phyloP scores from a whole-genome alignment of 78 protist species.

The Ministeria vibrans region DNA sequence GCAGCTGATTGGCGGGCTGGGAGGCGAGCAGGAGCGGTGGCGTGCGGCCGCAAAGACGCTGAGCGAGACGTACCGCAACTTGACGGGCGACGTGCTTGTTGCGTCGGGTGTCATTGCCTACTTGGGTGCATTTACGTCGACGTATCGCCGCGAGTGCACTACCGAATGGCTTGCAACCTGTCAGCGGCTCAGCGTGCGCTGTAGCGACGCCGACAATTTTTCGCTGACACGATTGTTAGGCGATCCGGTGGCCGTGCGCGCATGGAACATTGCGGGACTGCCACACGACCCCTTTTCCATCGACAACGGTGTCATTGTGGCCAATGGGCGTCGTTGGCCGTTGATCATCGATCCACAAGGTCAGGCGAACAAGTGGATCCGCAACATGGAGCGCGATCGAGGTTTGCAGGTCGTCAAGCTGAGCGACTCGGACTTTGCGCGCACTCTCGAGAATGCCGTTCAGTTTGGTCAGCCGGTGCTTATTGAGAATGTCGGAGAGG shows the following conservation, averaged over 20 bases:
- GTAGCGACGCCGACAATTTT: background rate
- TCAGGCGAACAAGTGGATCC: conserved; percentile 87
- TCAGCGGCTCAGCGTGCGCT: background rate
- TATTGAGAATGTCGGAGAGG: conserved; percentile 66
- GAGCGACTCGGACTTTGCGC: conserved; percentile 42
- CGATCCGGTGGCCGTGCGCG: conserved; percentile 54
- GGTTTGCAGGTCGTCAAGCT: conserved; percentile 50
- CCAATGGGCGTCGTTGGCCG: conserved; percentile 65
- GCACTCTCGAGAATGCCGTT: conserved; percentile 56
- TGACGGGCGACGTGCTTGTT: conserved; percentile 66
- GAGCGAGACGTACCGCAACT: background rate
- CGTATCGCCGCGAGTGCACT: background rate
- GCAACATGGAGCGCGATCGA: background rate
- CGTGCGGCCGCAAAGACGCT: conserved; percentile 12
- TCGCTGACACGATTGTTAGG: conserved; percentile 16
- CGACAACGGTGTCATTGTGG: conserved; percentile 76
- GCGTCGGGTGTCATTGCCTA: conserved; percentile 69
- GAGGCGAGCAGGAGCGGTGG: conserved; percentile 59
- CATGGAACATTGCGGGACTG: conserved; percentile 61
- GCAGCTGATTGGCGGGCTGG: conserved; percentile 48
- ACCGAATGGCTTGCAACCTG: conserved; percentile 13
- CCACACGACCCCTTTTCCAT: conserved; percentile 68
- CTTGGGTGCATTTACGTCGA: conserved; percentile 73
- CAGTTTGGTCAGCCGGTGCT: conserved; percentile 67
- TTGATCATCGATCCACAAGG: conserved; percentile 90